phyloP scores from a whole-genome alignment of 169 alveolate species.

The Plasmodium chabaudi region DNA sequence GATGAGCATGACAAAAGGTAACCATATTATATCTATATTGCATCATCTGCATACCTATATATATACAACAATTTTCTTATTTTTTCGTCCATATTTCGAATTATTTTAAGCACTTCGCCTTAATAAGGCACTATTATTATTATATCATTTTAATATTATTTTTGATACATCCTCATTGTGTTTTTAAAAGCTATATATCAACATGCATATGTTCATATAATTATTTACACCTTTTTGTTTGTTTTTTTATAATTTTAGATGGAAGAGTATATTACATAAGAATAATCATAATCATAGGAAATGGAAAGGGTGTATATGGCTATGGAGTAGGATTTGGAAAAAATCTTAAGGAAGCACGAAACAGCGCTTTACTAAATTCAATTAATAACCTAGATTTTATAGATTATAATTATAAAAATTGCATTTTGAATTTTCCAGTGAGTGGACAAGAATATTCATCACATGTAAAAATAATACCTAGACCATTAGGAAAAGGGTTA shows the following conservation, averaged over 20 bases:
- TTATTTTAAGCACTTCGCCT: too few species aligned
- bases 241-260: constrained; percentile 33
- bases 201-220: too few species aligned
- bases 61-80: neutral
- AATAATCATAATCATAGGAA: constrained; percentile 83
- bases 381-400: constrained; percentile 83
- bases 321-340: constrained; percentile 87
- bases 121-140: too few species aligned
- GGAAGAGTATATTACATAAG: constrained; percentile 86
- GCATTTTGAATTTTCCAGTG: constrained; percentile 83
- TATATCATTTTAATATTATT: too few species aligned
- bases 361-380: constrained; percentile 80
- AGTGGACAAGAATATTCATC: constrained; percentile 84
- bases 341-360: constrained; percentile 82
- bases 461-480: constrained; percentile 78
- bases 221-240: constrained; percentile 7
- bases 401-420: constrained; percentile 84
- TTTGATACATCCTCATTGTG: too few species aligned
- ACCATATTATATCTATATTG: too few species aligned
- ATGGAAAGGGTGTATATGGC: constrained; percentile 86
- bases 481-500: constrained; percentile 81
- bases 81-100: too few species aligned
- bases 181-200: too few species aligned
- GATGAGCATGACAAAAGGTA: constrained; percentile 87
- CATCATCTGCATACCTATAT: neutral